A percentile compares a stretch with the other conserved stretches of the same genome.
These are phyloP conservation scores for Barnettozyma sucrosica DNA, from an alignment of 805 yeast species.

Conservation along the genomic window DNA sequence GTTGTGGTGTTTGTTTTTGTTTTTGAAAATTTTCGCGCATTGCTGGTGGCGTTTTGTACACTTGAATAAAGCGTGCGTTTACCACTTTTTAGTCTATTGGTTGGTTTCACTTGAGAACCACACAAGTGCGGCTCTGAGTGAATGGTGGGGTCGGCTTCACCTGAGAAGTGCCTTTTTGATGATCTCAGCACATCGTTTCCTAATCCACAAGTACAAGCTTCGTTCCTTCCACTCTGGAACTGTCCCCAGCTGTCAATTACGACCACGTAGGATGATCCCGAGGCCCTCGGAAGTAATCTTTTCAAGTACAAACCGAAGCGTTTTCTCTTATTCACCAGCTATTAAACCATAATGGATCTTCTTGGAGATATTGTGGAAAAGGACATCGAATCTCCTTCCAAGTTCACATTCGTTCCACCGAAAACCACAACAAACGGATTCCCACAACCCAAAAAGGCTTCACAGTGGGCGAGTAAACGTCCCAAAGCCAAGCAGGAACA, in stretches of 20 bases:
- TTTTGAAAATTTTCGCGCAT: neutral
- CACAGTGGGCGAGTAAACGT: slow-evolving; percentile 56
- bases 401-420: slow-evolving; percentile 61
- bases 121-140: too few relatives aligned
- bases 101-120: too few relatives aligned
- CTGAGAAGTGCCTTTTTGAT: too few relatives aligned
- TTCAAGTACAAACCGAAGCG: neutral
- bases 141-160: too few relatives aligned
- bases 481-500: slow-evolving; percentile 89
- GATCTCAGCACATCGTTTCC: too few relatives aligned
- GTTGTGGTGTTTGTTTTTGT: neutral
- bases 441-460: slow-evolving; percentile 78
- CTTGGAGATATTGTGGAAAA: slow-evolving; percentile 84
- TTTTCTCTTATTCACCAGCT: neutral
- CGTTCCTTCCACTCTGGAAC: too few relatives aligned
- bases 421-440: slow-evolving; percentile 73
- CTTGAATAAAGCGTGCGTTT: neutral
- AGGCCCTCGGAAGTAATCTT: neutral
- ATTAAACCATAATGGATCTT: slow-evolving; percentile 67
- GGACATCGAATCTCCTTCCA: slow-evolving; percentile 88
- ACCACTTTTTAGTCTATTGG: neutral
- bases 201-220: too few relatives aligned
- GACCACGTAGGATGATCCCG: too few relatives aligned
- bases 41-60: neutral
- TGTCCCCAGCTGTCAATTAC: too few relatives aligned